These are phyloP conservation scores for Acacia crassicarpa DNA, from an alignment of 306 rosid genomes.

Conservation along the genomic window DNA sequence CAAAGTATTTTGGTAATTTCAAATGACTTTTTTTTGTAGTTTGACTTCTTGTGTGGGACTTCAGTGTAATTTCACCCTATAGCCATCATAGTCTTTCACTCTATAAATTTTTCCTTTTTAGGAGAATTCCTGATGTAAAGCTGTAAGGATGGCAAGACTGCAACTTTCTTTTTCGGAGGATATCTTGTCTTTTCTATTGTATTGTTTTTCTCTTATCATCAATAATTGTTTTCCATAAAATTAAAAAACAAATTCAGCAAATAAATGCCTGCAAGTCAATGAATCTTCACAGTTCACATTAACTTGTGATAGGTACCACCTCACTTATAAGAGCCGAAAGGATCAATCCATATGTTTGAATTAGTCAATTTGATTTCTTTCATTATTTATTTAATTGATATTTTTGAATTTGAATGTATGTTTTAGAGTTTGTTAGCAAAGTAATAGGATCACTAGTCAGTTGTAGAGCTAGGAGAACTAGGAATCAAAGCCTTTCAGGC, in stretches of 20 bases:
- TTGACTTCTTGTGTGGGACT: too few relatives aligned
- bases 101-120: neutral
- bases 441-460: too few relatives aligned
- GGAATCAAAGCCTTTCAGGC: too few relatives aligned
- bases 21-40: neutral
- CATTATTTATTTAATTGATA: too few relatives aligned
- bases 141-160: neutral
- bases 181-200: neutral
- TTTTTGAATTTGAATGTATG: too few relatives aligned
- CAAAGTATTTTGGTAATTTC: neutral
- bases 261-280: neutral
- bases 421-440: too few relatives aligned
- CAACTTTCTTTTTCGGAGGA: neutral
- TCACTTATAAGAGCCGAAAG: too few relatives aligned
- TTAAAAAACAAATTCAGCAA: neutral
- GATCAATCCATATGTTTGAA: too few relatives aligned
- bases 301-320: neutral
- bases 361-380: too few relatives aligned
- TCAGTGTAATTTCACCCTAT: neutral
- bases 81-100: neutral
- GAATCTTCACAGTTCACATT: conserved; percentile 22
- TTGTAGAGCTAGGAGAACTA: too few relatives aligned
- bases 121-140: neutral
- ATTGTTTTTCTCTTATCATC: neutral
- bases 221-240: neutral